Evolutionary conservation across 2,329 filamentous ascomycete species (phyloP), one percentile per base, ranked within the genome.

Genomic region (Hirsutella thompsonii): DNA sequence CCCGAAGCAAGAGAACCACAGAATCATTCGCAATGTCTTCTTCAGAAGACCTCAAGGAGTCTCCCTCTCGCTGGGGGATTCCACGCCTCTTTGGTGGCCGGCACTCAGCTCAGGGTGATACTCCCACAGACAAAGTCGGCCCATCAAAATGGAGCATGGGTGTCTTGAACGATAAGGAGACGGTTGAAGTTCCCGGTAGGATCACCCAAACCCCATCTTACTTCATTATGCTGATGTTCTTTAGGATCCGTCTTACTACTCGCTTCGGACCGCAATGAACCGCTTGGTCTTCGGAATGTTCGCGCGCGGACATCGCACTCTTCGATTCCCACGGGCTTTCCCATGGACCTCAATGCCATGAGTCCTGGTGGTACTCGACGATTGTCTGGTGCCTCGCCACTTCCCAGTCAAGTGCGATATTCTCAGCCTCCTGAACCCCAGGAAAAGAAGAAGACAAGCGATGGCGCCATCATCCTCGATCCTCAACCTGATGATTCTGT

Each of bases 401-500:
- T 32, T 16, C 10, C 23, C 16, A 38, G 34, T 45, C 46, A 41
- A 42, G 19, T 34, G 5, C 47, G 40, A 44, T 46, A 41, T 42
- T 26, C 32, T 8, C 49, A 38, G 18, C 46, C 46, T 1, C 45
- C 50, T 3, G 41, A 49, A 6, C 47, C 47, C 38, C 59, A 58
- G 14, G 66, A 66, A 36, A 76, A 78, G 63, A 95, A 95, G 67
- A 81, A 70, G 48, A 94, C 88, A 2, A 63, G 72, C 29, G 83
- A 94, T 56, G 88, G 88, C 14, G 74, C 76, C 46, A 87, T 95
- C 52, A 87, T 96, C 42, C 67, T 96, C 13, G 83, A 93, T 0
- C 90, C 90, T 0, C 90, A 96, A 56, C 90, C 90, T 0, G 88
- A 95, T 44, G 88, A 95, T 39, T 88, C 85, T 0, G 68, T 72